Base-by-base conservation (phyloP, 345 rosid genomes). In the Firmiana major region DNA sequence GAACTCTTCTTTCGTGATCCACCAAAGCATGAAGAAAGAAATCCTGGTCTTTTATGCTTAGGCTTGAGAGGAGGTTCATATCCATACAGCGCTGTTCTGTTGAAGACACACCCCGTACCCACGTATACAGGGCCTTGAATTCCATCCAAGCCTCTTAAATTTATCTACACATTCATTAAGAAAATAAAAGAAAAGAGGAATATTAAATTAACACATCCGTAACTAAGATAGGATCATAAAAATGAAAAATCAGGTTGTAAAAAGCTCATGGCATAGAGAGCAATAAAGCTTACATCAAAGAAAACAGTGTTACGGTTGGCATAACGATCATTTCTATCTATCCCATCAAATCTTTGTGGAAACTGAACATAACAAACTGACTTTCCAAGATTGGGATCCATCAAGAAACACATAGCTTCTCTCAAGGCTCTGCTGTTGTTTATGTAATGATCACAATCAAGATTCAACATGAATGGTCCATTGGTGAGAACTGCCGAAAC, bases 41-140 rank as follows among this genome's bases (percentile, higher is more conserved):
- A 12, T 74, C 97, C 77, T 84, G 84, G 80, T 84, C 48, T 53
- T 53, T 76, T 91, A 80, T 90, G 94, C 82, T 93, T 94, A 38
- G 91, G 90, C 55, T 93, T 93, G 9, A 89, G 72, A 65, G 98
- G 98, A 81, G 97, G 97, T 70, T 93, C 95, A 79, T 94, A 94
- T 65, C 98, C 97, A 77, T 94, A 93, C 66, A 94, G 83, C 28
- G 98, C 97, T 28, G 94, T 92, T 80, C 98, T 89, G 65, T 91
- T 94, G 88, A 94, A 94, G 76, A 94, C 97, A 71, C 98, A 94
- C 57, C 98, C 98, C 24, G 98, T 94, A 80, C 98, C 98, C 79
- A 94, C 98, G 53, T 93, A 94, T 15, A 94, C 97, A 69, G 97
- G 98, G 48, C 98, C 98, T 90, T 94, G 97, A 83, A 94, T 91